phyloP scores from a whole-genome alignment of 352 stramenopile genomes.

The Pythium sukuiense region DNA sequence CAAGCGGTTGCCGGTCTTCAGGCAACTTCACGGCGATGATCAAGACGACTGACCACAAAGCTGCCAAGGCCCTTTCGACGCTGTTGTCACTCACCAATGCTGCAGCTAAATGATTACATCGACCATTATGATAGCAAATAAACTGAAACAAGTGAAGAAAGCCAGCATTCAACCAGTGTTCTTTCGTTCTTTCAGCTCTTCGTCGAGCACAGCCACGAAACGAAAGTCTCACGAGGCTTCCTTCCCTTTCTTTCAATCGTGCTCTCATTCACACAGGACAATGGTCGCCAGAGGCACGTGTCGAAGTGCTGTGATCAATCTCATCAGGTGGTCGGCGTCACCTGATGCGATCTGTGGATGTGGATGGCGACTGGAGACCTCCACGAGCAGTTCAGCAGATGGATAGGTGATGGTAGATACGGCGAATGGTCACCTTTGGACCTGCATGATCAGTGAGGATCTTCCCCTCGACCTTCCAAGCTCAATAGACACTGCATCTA shows the following conservation, averaged over 20 bases:
- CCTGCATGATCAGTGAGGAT: not conserved
- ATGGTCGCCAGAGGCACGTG: no score
- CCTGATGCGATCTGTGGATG: no score
- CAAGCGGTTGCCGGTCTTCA: no score
- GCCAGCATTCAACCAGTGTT: not conserved
- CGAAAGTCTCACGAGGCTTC: slow-evolving; percentile 32
- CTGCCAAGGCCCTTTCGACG: no score
- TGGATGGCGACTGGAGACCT: no score
- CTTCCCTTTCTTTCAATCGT: slow-evolving; percentile 48
- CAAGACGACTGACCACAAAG: no score
- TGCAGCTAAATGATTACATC: not conserved
- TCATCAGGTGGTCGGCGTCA: no score
- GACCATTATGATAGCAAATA: not conserved
- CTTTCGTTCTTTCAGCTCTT: not conserved
- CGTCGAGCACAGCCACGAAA: no score
- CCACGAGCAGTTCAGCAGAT: not conserved
- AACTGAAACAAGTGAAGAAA: slow-evolving; percentile 3
- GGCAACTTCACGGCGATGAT: no score
- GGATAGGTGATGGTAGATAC: not conserved
- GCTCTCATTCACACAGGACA: no score
- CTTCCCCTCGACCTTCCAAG: not conserved
- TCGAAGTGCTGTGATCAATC: no score
- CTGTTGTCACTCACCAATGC: no score
- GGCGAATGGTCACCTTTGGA: not conserved
- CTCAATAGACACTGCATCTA: not conserved